These are phyloP conservation scores for Tuber magnatum DNA, from an alignment of 495 filamentous ascomycete species.

Conservation along the genomic window DNA sequence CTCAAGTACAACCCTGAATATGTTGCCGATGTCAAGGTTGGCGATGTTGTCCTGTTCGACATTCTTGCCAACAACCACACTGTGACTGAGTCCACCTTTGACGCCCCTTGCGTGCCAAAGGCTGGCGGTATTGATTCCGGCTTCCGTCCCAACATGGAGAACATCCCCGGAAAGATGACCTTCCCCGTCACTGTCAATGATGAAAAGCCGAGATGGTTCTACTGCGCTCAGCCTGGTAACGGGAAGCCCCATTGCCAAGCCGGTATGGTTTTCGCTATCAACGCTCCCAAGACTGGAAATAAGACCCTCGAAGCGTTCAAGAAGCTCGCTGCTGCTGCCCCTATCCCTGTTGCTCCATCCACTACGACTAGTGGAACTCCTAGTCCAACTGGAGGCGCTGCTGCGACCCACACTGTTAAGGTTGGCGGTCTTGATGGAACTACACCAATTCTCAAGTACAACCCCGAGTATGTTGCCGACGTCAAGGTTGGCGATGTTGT, in stretches of 20 bases:
- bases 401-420: constrained; percentile 26
- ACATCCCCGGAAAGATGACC: constrained; percentile 38
- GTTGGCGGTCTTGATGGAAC: constrained; percentile 34
- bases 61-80: constrained; percentile 64
- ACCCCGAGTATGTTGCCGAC: constrained; percentile 36
- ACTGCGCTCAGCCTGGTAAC: constrained; percentile 49
- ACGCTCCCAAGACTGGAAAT: constrained; percentile 15
- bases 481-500: constrained; percentile 56
- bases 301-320: constrained; percentile 27
- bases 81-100: constrained; percentile 62
- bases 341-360: constrained; percentile 6
- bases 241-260: constrained; percentile 41
- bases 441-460: constrained; percentile 40
- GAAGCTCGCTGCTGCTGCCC: constrained; percentile 11
- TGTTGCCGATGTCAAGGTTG: constrained; percentile 44
- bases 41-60: constrained; percentile 61
- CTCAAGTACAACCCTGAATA: constrained; percentile 37
- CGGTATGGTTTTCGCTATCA: constrained; percentile 39
- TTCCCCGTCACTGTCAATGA: constrained; percentile 48
- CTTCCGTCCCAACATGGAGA: constrained; percentile 44
- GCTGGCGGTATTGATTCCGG: constrained; percentile 44
- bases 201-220: constrained; percentile 53
- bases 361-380: not conserved
- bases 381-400: not conserved
- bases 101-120: constrained; percentile 50